Conservation (phyloP, 2,329 filamentous ascomycete genomes). For the Pleomassaria siparia region DNA sequence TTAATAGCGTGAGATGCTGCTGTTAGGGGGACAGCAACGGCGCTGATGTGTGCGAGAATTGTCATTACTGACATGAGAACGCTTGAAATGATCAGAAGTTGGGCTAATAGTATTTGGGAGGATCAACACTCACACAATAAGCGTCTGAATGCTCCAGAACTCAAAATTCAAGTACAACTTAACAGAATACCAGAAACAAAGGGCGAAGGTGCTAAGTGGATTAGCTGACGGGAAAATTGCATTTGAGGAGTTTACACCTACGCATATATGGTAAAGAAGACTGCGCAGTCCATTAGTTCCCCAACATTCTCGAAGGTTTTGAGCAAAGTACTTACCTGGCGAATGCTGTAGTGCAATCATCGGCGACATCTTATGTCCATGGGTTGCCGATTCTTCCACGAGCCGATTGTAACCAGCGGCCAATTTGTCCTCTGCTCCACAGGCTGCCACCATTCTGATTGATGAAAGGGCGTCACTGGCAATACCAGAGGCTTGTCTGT, state of each 20-base stretch:
- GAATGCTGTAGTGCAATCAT: slow-evolving; percentile 14
- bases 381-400: slow-evolving; percentile 4
- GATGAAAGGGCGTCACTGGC: slow-evolving; percentile 15
- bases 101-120: not conserved
- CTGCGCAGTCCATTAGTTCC: not conserved
- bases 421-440: slow-evolving; percentile 15
- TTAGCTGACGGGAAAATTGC: not conserved
- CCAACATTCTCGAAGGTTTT: not conserved
- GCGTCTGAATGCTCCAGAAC: slow-evolving; percentile 6
- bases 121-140: slow-evolving; percentile 7
- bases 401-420: slow-evolving; percentile 6
- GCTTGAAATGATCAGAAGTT: not conserved
- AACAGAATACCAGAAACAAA: slow-evolving; percentile 10
- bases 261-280: slow-evolving; percentile 9
- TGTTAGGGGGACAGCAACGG: slow-evolving; percentile 7
- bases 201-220: slow-evolving; percentile 4
- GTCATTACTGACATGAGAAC: slow-evolving; percentile 13
- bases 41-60: slow-evolving; percentile 10
- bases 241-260: slow-evolving; percentile 21
- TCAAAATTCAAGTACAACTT: slow-evolving; percentile 4
- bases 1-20: slow-evolving; percentile 7
- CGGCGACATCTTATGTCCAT: slow-evolving; percentile 11
- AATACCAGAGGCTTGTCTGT: slow-evolving; percentile 13
- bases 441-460: slow-evolving; percentile 17
- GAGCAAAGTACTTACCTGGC: slow-evolving; percentile 6